Conservation (phyloP, 2,329 filamentous ascomycete genomes). For the Arachnomyces sp. region DNA sequence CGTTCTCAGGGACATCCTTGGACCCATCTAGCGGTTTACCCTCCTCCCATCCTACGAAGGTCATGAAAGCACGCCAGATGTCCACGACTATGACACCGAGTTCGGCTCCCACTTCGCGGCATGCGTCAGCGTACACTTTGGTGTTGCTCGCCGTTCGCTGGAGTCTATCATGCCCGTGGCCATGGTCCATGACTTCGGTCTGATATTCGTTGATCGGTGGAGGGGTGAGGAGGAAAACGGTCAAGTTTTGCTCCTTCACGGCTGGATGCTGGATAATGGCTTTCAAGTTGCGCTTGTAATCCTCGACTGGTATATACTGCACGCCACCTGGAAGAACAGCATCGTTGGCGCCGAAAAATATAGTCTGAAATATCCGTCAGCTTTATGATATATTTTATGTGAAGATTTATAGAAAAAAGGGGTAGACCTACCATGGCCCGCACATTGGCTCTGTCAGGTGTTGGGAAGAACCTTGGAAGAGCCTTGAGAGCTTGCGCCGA, state of each 20-base stretch:
- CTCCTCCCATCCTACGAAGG: slow-evolving; percentile 47
- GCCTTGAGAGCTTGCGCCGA: slow-evolving; percentile 64
- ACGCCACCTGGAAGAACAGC: slow-evolving; percentile 58
- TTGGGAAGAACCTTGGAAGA: slow-evolving; percentile 62
- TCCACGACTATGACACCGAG: slow-evolving; percentile 60
- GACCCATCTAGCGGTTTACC: slow-evolving; percentile 48
- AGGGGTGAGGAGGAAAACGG: slow-evolving; percentile 67
- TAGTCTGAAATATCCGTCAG: slow-evolving; percentile 42
- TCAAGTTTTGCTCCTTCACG: slow-evolving; percentile 61
- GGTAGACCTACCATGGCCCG: slow-evolving; percentile 32
- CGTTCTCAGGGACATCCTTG: slow-evolving; percentile 49
- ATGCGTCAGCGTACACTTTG: slow-evolving; percentile 58
- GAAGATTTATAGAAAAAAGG: neutral
- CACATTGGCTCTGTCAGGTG: slow-evolving; percentile 46
- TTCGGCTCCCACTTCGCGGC: slow-evolving; percentile 52
- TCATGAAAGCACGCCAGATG: slow-evolving; percentile 71
- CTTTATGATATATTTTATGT: too few relatives aligned
- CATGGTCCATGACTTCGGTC: slow-evolving; percentile 42
- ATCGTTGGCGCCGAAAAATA: slow-evolving; percentile 89
- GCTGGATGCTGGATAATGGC: slow-evolving; percentile 64
- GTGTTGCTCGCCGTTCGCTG: slow-evolving; percentile 52
- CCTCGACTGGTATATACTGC: slow-evolving; percentile 70
- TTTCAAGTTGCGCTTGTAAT: slow-evolving; percentile 64
- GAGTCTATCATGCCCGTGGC: slow-evolving; percentile 39
- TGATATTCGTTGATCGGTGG: slow-evolving; percentile 75